Base-by-base conservation (phyloP, 495 filamentous ascomycete species). In the Trichocladium uniseriatum region DNA sequence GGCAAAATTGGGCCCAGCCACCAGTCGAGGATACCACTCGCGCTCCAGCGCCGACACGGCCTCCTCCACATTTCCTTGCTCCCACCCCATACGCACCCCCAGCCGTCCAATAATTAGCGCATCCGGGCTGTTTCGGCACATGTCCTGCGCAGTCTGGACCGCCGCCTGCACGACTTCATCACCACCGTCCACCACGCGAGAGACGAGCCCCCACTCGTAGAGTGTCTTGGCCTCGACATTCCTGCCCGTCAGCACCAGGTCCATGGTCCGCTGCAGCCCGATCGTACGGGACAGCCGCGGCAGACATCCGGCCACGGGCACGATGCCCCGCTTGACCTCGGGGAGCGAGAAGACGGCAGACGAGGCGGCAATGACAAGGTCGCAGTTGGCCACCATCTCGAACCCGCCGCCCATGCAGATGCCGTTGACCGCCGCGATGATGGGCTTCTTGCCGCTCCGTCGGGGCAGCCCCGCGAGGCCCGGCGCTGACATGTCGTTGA, bases 401-500 rank as follows among this genome's bases (percentile, higher is more conserved):
- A 79, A 77, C 2, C 86, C 86, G 38, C 86, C 86, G 13, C 86
- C 86, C 48, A 84, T 70, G 53, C 78, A 79, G n/a, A 81, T 60
- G n/a, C 86, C 86, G 58, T 87, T 82, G 24, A 89, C 81, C 5
- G 86, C 86, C 9, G 78, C 78, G 46, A 91, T 81, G 29, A 91
- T 70, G 14, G 86, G 86, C 47, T 82, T 82, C 48, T 72, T 70
- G 14, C 74, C 79, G 20, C 53, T 58, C 15, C 79, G 70, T 15
- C 78, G 71, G 10, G 74, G 73, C 1, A 82, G 62, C 0, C 73
- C 78, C 7, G 72, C 79, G 31, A 81, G 75, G 0, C 78, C 78
- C 0, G 70, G 69, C 0, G 71, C 61, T 0, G 62, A 61, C 66
- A 73, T 74, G 44, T 66, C 58, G 41, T 71, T 73, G 24, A 67